Evolutionary conservation across 2,329 filamentous ascomycete genomes (phyloP), one percentile per base, ranked within the genome.

Genomic region (Cercospora zeae-maydis): DNA sequence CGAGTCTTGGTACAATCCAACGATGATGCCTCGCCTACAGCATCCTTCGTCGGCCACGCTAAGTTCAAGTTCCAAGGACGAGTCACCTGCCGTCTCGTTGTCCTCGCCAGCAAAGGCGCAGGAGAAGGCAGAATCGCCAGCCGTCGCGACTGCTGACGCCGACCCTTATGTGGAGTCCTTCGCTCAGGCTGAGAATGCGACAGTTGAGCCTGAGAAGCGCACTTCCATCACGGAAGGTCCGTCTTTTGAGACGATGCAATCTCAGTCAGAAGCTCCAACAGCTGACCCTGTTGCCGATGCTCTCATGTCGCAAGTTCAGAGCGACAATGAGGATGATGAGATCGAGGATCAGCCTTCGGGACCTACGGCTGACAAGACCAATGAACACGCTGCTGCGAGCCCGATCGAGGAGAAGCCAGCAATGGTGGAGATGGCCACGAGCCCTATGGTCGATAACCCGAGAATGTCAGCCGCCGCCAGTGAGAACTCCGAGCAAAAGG

Each of bases 1-100:
- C 24, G 57, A 59, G 47, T 59, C 57, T 24, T 59, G 57, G 57
- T 59, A 59, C 21, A 59, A 59, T 21, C 57, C 57, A 19, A 39
- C 59, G 9, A 30, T 55, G 13, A 47, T 45, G 27, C 59, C 59
- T 45, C 59, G 59, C 31, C n/a, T 16, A 52, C 37, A 52, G 16
- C 34, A 51, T 9, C 52, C 59, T 27, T 36, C 52, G n/a, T 39
- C 51, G 16, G 37, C 13, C 7, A 37, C 47, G 9, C 37, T 36
- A 9, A 56, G 33, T 4, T 9, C 16, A 3, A 16, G 39, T n/a
- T 36, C 57, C 16, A 36, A 51, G 9, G 57, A 34, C 16, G 39
- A 59, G 8, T 34, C 31, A 13, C 33, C 24, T 49, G 51, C 31
- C 21, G 54, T 57, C n/a, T 57, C 54, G 14, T 39, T 39, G 21